Evolutionary conservation across 768 basidiomycete genomes (phyloP), one percentile per base, ranked within the genome.

Genomic region (Leccinum fibrillosum): DNA sequence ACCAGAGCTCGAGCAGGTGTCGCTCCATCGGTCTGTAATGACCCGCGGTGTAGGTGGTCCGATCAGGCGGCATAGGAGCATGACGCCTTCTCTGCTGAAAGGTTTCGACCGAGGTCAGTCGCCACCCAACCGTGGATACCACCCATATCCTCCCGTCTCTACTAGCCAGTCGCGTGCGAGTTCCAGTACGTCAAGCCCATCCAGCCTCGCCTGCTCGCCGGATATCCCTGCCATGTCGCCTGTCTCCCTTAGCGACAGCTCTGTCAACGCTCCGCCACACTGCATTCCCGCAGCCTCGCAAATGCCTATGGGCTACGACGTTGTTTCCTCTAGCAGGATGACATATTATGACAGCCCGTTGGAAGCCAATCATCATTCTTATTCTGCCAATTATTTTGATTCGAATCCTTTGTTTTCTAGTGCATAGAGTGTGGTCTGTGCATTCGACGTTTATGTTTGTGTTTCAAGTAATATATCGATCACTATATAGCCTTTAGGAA

Each of bases 61-160:
- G 10, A 78, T 85, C 49, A 76, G 88, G 53, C 78, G 90, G 49
- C 84, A 90, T 66, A 79, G 89, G 55, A 89, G 88, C 70, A 89
- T 88, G 80, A 92, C 90, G 8, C 89, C 90, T 9, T 85, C 85
- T 0, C 60, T 86, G 28, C 71, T 78, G 49, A 78, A 85, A 53
- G 79, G 74, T 53, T 82, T 78, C 53, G 77, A 75, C 47, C 82
- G 82, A 62, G 75, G 76, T 34, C 69, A 79, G 57, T 82, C 84
- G 26, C 75, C 74, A 42, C 75, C 74, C 11, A 73, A 66, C 58
- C 76, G 84, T 53, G 79, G 81, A 49, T 83, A 85, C 62, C 82
- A 87, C 67, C 79, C 87, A 21, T 86, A 86, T 53, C 81, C 78
- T 9, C 58, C 63, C 1, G 34, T 55, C 9, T 72, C 72, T 17